Percentiles rank a stretch among this genome's conserved stretches.
Evolutionary conservation across 176 grass and related monocot genomes (phyloP).

Genomic region (Carex cristatella): DNA sequence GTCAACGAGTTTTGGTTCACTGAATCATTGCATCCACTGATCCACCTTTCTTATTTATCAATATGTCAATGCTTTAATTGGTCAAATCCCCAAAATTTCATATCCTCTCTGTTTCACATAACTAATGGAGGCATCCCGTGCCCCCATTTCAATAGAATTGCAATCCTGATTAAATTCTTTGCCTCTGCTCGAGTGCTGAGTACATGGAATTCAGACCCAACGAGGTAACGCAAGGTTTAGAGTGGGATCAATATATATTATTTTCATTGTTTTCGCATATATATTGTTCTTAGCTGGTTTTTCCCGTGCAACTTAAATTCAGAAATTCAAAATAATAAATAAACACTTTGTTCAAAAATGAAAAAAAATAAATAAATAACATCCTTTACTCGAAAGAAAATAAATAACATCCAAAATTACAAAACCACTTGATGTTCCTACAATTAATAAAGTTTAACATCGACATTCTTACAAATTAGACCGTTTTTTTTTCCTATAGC

Average conservation of each 20-base stretch:
- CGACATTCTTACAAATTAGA: too few relatives aligned
- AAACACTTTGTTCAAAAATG: neutral
- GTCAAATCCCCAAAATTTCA: neutral
- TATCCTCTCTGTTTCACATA: neutral
- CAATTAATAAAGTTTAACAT: too few relatives aligned
- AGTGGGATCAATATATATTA: too few relatives aligned
- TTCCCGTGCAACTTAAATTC: neutral
- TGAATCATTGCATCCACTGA: neutral
- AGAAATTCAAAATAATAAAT: neutral
- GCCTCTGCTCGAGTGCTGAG: neutral
- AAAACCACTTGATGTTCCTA: too few relatives aligned
- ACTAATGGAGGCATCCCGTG: neutral
- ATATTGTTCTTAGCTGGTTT: neutral
- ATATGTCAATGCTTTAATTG: too few relatives aligned
- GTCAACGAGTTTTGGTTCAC: neutral
- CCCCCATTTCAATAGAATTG: neutral
- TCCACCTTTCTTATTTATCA: too few relatives aligned
- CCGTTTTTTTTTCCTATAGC: too few relatives aligned
- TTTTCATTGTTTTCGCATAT: neutral
- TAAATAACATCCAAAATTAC: neutral
- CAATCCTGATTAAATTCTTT: neutral
- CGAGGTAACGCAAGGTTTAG: too few relatives aligned
- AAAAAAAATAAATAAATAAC: neutral
- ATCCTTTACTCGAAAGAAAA: neutral
- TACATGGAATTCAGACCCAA: neutral